A percentile compares a stretch with the other conserved stretches of the same genome.
These are phyloP conservation scores for Solanum chilense DNA, from an alignment of 257 asterid species.

Conservation along the genomic window DNA sequence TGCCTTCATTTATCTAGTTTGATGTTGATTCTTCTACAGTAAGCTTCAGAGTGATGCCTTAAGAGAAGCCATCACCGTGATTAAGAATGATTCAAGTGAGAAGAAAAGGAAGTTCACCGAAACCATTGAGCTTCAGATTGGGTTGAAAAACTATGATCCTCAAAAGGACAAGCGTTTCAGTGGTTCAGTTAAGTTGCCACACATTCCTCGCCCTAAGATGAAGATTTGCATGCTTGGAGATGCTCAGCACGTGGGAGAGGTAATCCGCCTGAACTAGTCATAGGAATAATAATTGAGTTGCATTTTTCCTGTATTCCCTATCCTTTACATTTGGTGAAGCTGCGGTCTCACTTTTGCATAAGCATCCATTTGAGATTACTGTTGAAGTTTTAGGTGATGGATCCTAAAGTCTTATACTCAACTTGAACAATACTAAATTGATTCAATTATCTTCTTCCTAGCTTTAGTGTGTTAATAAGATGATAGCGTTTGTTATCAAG, in stretches of 20 bases:
- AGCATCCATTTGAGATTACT: not conserved
- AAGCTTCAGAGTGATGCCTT: not conserved
- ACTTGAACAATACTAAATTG: not conserved
- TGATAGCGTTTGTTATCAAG: not conserved
- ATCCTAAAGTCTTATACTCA: not conserved
- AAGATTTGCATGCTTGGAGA: constrained; percentile 1
- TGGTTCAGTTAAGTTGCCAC: constrained; percentile 1
- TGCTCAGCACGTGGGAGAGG: not conserved
- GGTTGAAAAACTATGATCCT: not conserved
- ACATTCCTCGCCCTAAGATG: constrained; percentile 1
- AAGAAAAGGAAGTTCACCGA: not conserved
- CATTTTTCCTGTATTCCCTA: no score
- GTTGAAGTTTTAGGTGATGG: not conserved
- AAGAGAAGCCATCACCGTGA: not conserved
- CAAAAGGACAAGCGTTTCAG: constrained; percentile 1
- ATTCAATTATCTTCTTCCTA: not conserved
- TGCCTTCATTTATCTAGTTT: not conserved
- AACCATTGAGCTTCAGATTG: constrained; percentile 1
- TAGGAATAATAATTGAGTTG: not conserved
- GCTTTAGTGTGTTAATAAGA: not conserved
- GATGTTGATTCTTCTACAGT: not conserved
- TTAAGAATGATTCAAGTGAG: not conserved
- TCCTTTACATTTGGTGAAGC: not conserved
- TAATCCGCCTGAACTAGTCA: not conserved
- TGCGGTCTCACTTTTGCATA: not conserved